phyloP scores from a whole-genome alignment of 306 rosid species.

The Dalbergia cochinchinensis region DNA sequence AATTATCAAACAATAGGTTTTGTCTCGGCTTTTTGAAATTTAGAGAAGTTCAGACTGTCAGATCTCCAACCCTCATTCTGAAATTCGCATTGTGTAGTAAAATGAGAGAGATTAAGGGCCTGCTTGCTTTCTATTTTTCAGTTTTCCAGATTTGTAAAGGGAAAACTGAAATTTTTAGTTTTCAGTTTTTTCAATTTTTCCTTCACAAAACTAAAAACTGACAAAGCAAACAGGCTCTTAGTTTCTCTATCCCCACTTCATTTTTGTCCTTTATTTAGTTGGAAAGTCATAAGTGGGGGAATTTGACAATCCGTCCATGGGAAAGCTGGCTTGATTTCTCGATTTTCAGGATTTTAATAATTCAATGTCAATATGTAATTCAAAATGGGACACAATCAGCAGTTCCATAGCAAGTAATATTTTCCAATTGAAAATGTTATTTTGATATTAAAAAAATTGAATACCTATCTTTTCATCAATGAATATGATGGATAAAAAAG shows the following conservation, averaged over 20 bases:
- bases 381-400: background rate
- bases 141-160: too few relatives aligned
- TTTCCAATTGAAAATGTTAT: too few relatives aligned
- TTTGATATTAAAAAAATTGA: background rate
- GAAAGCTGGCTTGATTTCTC: background rate
- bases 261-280: background rate
- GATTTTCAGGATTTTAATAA: background rate
- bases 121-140: too few relatives aligned
- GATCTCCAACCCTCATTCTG: background rate
- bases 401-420: background rate
- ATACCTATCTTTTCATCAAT: too few relatives aligned
- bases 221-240: too few relatives aligned
- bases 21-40: slow-evolving; percentile 28
- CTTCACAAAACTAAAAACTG: too few relatives aligned
- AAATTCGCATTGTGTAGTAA: background rate
- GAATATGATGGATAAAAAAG: too few relatives aligned
- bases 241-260: background rate
- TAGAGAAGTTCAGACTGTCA: background rate
- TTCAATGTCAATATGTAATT: background rate
- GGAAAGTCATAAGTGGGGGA: slow-evolving; percentile 14
- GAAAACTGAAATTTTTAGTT: too few relatives aligned
- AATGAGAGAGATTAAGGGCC: too few relatives aligned
- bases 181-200: too few relatives aligned
- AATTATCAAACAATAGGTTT: background rate
- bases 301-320: slow-evolving; percentile 11